phyloP scores from a whole-genome alignment of 2,329 filamentous ascomycete genomes.

The Lizonia empirigonia region DNA sequence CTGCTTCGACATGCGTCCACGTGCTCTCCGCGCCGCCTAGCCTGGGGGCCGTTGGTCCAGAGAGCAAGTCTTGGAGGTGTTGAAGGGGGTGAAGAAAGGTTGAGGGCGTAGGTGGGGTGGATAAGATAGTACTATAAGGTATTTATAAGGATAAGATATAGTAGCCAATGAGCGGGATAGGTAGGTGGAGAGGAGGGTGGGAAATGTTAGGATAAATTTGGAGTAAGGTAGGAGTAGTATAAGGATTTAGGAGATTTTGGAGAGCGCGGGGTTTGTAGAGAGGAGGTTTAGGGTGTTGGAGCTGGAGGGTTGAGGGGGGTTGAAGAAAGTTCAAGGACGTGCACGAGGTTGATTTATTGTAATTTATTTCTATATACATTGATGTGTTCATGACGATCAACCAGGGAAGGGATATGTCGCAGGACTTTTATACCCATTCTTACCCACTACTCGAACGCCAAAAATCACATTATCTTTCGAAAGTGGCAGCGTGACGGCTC shows the following conservation, averaged over 20 bases:
- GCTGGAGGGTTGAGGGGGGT: conserved; percentile 17
- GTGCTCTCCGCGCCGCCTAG: conserved; percentile 25
- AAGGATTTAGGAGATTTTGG: conserved; percentile 26
- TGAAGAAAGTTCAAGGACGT: not conserved
- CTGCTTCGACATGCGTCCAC: conserved; percentile 34
- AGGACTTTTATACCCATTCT: conserved; percentile 58
- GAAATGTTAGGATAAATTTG: conserved; percentile 20
- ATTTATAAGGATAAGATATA: too few relatives aligned
- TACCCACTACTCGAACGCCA: conserved; percentile 59
- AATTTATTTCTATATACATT: too few relatives aligned
- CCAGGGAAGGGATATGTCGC: conserved; percentile 53
- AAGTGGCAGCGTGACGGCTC: conserved; percentile 54
- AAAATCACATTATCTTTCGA: conserved; percentile 65
- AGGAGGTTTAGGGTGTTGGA: conserved; percentile 15
- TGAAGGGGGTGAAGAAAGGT: conserved; percentile 14
- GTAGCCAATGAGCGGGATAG: conserved; percentile 32
- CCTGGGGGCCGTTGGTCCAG: conserved; percentile 24
- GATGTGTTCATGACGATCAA: conserved; percentile 5
- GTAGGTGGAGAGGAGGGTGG: conserved; percentile 25
- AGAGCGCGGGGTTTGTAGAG: conserved; percentile 9
- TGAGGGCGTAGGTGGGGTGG: too few relatives aligned
- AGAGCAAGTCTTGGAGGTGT: conserved; percentile 28
- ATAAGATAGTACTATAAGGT: too few relatives aligned
- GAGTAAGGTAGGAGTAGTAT: conserved; percentile 19
- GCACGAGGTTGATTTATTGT: too few relatives aligned